Evolutionary conservation across 179 eudicot species (phyloP).

Genomic region (Actinidia arguta): DNA sequence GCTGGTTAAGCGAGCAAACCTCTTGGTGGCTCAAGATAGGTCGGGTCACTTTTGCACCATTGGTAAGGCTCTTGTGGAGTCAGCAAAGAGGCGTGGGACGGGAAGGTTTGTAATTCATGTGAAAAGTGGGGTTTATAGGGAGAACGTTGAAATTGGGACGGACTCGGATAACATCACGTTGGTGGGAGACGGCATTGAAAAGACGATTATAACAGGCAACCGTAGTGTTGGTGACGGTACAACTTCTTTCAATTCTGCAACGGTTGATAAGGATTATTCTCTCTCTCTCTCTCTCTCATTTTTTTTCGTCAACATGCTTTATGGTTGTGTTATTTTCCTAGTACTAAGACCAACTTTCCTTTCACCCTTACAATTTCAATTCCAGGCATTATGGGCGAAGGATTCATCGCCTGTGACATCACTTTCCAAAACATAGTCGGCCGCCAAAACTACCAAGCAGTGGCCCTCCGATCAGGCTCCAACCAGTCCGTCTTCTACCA

Average conservation of each 20-base stretch:
- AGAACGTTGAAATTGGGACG: conserved; percentile 33
- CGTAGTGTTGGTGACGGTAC: conserved; percentile 38
- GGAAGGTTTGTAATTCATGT: conserved; percentile 34
- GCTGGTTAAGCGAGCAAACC: neutral
- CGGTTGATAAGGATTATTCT: conserved; percentile 32
- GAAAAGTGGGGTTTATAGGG: conserved; percentile 39
- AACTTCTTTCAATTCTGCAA: conserved; percentile 36
- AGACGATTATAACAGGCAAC: conserved; percentile 45
- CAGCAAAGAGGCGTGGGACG: conserved; percentile 26
- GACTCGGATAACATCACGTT: conserved; percentile 36
- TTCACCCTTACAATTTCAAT: neutral
- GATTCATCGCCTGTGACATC: conserved; percentile 65
- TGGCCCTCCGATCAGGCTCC: conserved; percentile 62
- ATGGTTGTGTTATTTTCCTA: no score
- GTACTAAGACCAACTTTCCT: neutral
- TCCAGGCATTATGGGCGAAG: conserved; percentile 49
- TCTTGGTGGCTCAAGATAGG: neutral
- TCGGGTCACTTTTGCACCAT: neutral
- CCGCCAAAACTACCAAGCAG: conserved; percentile 52
- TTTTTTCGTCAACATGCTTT: neutral
- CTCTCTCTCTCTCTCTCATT: neutral
- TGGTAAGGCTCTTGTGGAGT: no score
- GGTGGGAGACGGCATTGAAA: conserved; percentile 42
- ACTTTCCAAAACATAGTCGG: conserved; percentile 69
- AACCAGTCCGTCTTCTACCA: conserved; percentile 65